These are phyloP conservation scores for Peronospora destructor DNA, from an alignment of 352 stramenopile genomes.

Conservation along the genomic window DNA sequence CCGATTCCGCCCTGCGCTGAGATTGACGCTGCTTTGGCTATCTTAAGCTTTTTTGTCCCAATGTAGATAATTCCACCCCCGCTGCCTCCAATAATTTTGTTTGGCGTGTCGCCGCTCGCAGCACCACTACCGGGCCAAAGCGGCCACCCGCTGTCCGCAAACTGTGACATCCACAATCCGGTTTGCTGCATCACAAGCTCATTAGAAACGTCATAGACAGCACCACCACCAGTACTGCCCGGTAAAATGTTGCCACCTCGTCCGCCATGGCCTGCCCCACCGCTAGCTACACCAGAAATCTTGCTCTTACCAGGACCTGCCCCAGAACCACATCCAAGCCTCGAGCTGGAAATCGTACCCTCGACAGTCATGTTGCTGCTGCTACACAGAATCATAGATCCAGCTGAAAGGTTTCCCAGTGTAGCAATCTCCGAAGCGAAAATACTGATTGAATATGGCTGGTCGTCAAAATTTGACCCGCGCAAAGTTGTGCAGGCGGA, in stretches of 20 bases:
- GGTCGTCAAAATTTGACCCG: slow-evolving; percentile 5
- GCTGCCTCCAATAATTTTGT: slow-evolving; percentile 49
- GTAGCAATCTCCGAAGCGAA: slow-evolving; percentile 34
- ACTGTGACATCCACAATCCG: slow-evolving; percentile 9
- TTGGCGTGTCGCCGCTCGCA: slow-evolving; percentile 39
- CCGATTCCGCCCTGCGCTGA: slow-evolving; percentile 48
- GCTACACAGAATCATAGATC: slow-evolving; percentile 57
- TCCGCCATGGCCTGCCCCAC: slow-evolving; percentile 62
- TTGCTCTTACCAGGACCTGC: slow-evolving; percentile 48
- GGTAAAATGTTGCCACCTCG: slow-evolving; percentile 54
- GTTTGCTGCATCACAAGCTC: slow-evolving; percentile 15
- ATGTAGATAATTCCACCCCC: slow-evolving; percentile 74
- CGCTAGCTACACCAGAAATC: slow-evolving; percentile 43
- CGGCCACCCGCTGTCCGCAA: slow-evolving; percentile 34
- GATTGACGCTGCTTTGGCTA: slow-evolving; percentile 39
- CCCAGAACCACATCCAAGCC: slow-evolving; percentile 44
- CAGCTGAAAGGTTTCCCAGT: slow-evolving; percentile 44
- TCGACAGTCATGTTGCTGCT: slow-evolving; percentile 30
- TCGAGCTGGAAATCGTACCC: slow-evolving; percentile 33
- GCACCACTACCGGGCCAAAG: slow-evolving; percentile 65
- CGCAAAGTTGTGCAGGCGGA: slow-evolving; percentile 33
- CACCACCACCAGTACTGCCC: slow-evolving; percentile 39
- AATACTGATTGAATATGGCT: slow-evolving; percentile 39
- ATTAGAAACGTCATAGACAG: slow-evolving; percentile 35
- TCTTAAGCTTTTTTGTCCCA: slow-evolving; percentile 37